Evolutionary conservation across 805 yeast species (phyloP).

Genomic region (Candida nitratophila): DNA sequence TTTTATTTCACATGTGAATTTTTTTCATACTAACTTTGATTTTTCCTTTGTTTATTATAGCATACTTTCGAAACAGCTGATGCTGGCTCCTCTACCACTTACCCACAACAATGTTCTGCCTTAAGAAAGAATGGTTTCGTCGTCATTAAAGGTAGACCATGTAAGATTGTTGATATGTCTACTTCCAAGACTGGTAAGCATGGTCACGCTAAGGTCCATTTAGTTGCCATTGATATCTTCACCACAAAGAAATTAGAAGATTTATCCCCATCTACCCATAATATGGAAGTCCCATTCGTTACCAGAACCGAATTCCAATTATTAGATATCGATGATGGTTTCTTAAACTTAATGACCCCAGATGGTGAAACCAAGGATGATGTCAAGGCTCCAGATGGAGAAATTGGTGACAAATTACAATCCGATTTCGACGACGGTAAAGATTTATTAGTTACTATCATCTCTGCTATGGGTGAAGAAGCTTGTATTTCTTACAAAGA

Average conservation of each 20-base stretch:
- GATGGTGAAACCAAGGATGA: slow-evolving; percentile 99
- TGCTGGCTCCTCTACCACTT: slow-evolving; percentile 98
- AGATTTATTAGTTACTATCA: slow-evolving; percentile 94
- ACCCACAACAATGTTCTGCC: slow-evolving; percentile 99
- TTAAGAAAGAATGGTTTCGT: slow-evolving; percentile 99
- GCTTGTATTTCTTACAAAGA: slow-evolving; percentile 98
- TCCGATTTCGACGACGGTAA: slow-evolving; percentile 95
- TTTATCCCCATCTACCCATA: slow-evolving; percentile 99
- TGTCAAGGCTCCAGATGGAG: slow-evolving; percentile 97
- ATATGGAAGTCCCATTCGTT: slow-evolving; percentile 99
- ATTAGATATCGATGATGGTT: slow-evolving; percentile 97
- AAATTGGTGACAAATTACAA: slow-evolving; percentile 89
- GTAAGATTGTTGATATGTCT: slow-evolving; percentile 99
- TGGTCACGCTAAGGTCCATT: slow-evolving; percentile 99
- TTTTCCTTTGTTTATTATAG: slow-evolving; percentile 26
- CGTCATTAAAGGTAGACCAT: slow-evolving; percentile 97
- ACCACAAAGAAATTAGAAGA: slow-evolving; percentile 99
- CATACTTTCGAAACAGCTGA: slow-evolving; percentile 96
- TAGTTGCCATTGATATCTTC: slow-evolving; percentile 98
- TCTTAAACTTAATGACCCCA: slow-evolving; percentile 89
- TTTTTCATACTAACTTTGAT: slow-evolving; percentile 1
- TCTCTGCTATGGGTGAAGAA: slow-evolving; percentile 99
- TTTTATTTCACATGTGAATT: no score
- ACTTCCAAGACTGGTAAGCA: slow-evolving; percentile 99
- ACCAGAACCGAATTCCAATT: slow-evolving; percentile 92